phyloP scores from a whole-genome alignment of 257 asterid species.

The Marsdenia floribunda region DNA sequence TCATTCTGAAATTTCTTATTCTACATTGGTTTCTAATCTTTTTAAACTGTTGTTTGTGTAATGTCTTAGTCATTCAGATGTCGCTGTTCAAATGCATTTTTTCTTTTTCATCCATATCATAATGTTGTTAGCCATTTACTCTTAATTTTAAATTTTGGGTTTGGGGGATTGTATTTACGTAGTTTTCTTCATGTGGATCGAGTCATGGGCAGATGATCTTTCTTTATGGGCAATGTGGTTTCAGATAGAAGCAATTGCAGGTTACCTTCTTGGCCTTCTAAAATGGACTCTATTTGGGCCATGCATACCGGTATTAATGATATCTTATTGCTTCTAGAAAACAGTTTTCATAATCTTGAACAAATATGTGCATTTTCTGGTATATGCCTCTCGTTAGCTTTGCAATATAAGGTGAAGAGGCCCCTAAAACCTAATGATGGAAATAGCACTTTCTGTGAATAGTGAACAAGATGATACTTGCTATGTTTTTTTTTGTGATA shows the following conservation, averaged over 20 bases:
- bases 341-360: background rate
- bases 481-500: too few relatives aligned
- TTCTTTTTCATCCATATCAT: background rate
- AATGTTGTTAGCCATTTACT: background rate
- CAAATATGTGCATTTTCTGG: background rate
- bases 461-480: background rate
- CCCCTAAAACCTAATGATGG: slow-evolving; percentile 1
- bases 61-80: background rate
- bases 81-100: background rate
- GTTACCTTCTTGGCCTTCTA: background rate
- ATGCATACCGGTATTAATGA: background rate
- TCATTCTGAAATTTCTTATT: background rate
- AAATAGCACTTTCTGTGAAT: background rate
- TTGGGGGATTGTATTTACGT: background rate
- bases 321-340: background rate
- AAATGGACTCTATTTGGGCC: background rate
- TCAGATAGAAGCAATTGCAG: background rate
- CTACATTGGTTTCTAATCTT: background rate
- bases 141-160: background rate
- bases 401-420: background rate
- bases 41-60: background rate
- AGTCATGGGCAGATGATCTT: too few relatives aligned
- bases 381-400: background rate
- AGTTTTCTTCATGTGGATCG: background rate
- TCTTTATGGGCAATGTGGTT: background rate